A percentile compares a stretch with the other conserved stretches of the same genome.
Conservation (phyloP, 228 moss, liverwort and hornwort species). For the Sphagnum magellanicum region DNA sequence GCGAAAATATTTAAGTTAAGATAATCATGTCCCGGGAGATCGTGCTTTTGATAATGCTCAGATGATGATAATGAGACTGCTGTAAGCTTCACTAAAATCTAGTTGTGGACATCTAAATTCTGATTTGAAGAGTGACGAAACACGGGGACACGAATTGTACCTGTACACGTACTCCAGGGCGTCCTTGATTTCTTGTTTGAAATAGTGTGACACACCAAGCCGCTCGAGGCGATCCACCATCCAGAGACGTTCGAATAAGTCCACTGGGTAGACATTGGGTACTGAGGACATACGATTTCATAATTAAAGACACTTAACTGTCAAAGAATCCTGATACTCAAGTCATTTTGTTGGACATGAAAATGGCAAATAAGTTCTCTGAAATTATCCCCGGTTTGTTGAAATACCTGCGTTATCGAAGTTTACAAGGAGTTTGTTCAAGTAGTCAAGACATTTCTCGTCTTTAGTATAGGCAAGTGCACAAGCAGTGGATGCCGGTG, state of each 20-base stretch:
- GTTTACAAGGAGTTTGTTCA: slow-evolving; percentile 32
- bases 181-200: slow-evolving; percentile 36
- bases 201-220: slow-evolving; percentile 34
- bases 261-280: slow-evolving; percentile 75
- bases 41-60: not conserved
- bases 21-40: no score
- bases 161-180: slow-evolving; percentile 36
- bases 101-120: no score
- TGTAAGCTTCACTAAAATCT: no score
- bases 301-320: no score
- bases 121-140: no score
- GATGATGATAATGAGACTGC: not conserved
- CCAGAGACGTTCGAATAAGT: slow-evolving; percentile 58
- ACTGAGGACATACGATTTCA: slow-evolving; percentile 9
- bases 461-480: slow-evolving; percentile 71
- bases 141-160: slow-evolving; percentile 6
- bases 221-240: slow-evolving; percentile 49
- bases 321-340: not conserved
- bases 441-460: slow-evolving; percentile 47
- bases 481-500: slow-evolving; percentile 81
- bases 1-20: no score
- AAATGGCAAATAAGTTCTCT: not conserved
- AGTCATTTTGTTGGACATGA: not conserved
- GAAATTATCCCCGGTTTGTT: not conserved
- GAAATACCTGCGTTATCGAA: slow-evolving; percentile 28